phyloP scores from a whole-genome alignment of 768 basidiomycete genomes.

The Scleroderma citrinum region DNA sequence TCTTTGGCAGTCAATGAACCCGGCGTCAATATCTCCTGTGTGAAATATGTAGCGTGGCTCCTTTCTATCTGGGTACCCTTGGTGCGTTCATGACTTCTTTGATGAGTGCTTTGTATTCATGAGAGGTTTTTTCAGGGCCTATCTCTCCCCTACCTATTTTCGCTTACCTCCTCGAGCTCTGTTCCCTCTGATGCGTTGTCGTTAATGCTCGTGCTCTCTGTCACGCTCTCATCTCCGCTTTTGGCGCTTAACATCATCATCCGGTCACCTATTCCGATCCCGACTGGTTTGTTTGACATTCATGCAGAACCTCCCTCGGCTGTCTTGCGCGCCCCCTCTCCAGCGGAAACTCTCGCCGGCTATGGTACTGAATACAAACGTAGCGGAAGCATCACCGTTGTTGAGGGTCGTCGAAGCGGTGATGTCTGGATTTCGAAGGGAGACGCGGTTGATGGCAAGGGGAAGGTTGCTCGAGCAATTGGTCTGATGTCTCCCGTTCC shows the following conservation, averaged over 20 bases:
- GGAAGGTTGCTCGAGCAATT: constrained; percentile 54
- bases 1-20: constrained; percentile 40
- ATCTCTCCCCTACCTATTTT: constrained; percentile 55
- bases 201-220: constrained; percentile 53
- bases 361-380: constrained; percentile 46
- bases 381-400: constrained; percentile 56
- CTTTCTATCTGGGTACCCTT: constrained; percentile 63
- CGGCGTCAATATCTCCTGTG: constrained; percentile 50
- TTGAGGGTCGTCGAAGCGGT: constrained; percentile 65
- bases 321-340: constrained; percentile 39
- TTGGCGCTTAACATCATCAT: constrained; percentile 56
- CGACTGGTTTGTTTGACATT: constrained; percentile 56
- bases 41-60: constrained; percentile 57
- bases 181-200: constrained; percentile 35
- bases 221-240: constrained; percentile 64
- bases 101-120: neutral
- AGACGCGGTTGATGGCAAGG: constrained; percentile 64
- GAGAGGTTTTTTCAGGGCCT: constrained; percentile 38
- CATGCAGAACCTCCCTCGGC: constrained; percentile 38
- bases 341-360: constrained; percentile 28
- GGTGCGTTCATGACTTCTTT: constrained; percentile 36
- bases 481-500: constrained; percentile 60
- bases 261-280: constrained; percentile 60
- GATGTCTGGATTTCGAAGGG: constrained; percentile 72
- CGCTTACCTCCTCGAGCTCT: constrained; percentile 36